Evolutionary conservation across 495 filamentous ascomycete genomes (phyloP).

Genomic region (Aspergillus kassunensis): DNA sequence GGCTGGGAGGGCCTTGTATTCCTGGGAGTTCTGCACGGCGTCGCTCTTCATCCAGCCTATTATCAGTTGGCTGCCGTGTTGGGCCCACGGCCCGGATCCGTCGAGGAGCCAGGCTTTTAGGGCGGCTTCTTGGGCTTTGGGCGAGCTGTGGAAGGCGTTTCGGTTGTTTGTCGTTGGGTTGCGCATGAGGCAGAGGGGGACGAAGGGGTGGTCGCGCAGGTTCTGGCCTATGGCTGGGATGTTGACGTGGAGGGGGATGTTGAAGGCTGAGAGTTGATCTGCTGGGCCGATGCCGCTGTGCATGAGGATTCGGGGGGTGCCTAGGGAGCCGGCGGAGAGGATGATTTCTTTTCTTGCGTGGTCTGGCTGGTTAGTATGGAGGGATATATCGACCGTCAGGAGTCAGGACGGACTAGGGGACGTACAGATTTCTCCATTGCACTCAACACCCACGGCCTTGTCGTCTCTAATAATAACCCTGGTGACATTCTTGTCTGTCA

Average conservation of each 20-base stretch:
- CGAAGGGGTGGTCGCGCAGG: slow-evolving; percentile 51
- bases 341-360: slow-evolving; percentile 53
- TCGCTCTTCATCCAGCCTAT: slow-evolving; percentile 55
- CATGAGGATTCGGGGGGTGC: slow-evolving; percentile 59
- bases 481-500: slow-evolving; percentile 45
- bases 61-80: slow-evolving; percentile 34
- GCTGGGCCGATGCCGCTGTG: slow-evolving; percentile 60
- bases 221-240: slow-evolving; percentile 53
- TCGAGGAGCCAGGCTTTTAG: slow-evolving; percentile 44
- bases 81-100: slow-evolving; percentile 43
- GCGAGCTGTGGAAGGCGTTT: slow-evolving; percentile 28
- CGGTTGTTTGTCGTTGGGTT: slow-evolving; percentile 29
- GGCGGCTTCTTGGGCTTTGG: slow-evolving; percentile 36
- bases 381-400: too few species aligned
- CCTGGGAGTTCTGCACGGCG: slow-evolving; percentile 27
- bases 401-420: neutral
- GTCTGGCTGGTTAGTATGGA: slow-evolving; percentile 13
- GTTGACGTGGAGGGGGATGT: slow-evolving; percentile 49
- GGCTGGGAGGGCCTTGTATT: slow-evolving; percentile 43
- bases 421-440: slow-evolving; percentile 34
- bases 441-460: slow-evolving; percentile 48
- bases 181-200: slow-evolving; percentile 21
- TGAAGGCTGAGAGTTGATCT: slow-evolving; percentile 45
- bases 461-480: slow-evolving; percentile 49
- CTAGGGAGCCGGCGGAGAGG: slow-evolving; percentile 52